These are phyloP conservation scores for Kodamaea fukazawae DNA, from an alignment of 805 yeast genomes.

Conservation along the genomic window DNA sequence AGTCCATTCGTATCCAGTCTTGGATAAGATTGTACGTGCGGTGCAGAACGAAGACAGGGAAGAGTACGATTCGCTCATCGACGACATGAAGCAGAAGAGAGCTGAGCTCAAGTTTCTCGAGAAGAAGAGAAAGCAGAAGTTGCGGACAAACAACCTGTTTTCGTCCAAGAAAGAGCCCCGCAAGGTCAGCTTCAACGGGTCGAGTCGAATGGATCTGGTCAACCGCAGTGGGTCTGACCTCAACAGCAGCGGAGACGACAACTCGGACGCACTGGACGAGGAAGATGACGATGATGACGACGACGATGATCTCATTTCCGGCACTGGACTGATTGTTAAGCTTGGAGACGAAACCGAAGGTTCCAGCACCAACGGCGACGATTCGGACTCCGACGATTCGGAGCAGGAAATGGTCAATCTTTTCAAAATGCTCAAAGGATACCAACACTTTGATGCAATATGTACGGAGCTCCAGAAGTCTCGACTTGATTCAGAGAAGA, in stretches of 20 bases:
- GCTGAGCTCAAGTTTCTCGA: constrained; percentile 1
- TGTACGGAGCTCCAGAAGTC: constrained; percentile 67
- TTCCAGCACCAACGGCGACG: constrained; percentile 1
- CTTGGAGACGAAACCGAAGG: constrained; percentile 15
- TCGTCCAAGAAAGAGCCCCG: constrained; percentile 11
- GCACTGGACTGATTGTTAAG: constrained; percentile 5
- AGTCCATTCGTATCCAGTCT: constrained; percentile 71
- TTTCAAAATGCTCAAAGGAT: constrained; percentile 46
- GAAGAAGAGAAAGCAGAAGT: constrained; percentile 5
- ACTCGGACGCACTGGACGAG: constrained; percentile 9
- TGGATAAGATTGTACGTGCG: constrained; percentile 38
- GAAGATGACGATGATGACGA: constrained; percentile 7
- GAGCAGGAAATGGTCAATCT: constrained; percentile 34
- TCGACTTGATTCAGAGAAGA: constrained; percentile 51
- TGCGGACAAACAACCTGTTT: neutral
- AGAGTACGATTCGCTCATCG: constrained; percentile 13
- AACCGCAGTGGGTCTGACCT: constrained; percentile 10
- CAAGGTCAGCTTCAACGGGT: constrained; percentile 33
- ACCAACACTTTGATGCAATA: constrained; percentile 60
- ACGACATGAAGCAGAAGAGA: constrained; percentile 15
- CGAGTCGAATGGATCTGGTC: constrained; percentile 12
- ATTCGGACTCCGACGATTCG: constrained; percentile 14
- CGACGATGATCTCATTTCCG: constrained; percentile 5
- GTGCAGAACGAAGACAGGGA: constrained; percentile 28
- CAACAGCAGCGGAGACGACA: constrained; percentile 13